A percentile compares a stretch with the other conserved stretches of the same genome.
Conservation (phyloP, 371 early-diverging fungal genomes). For the Dinochytrium kinnereticum region DNA sequence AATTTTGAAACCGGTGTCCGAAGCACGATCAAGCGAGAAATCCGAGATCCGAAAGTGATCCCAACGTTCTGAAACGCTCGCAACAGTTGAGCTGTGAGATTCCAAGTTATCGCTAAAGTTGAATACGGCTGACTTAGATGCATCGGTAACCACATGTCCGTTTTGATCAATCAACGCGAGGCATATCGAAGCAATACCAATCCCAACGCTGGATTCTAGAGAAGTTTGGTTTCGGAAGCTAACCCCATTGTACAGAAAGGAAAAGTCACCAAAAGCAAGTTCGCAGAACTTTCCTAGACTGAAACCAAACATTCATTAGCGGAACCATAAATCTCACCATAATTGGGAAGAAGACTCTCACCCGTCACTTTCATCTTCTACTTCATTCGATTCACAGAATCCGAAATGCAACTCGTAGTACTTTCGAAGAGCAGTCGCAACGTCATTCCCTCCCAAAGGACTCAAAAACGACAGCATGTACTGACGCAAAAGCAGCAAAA, state of each 20-base stretch:
- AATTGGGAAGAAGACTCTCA: no score
- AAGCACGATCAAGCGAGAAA: conserved; percentile 4
- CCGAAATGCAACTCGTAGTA: conserved; percentile 61
- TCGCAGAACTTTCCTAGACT: conserved; percentile 31
- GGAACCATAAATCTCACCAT: not conserved
- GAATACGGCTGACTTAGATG: conserved; percentile 11
- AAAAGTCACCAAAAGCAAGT: conserved; percentile 58
- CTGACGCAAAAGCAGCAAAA: conserved; percentile 71
- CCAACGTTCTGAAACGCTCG: not conserved
- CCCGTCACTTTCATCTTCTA: conserved; percentile 20
- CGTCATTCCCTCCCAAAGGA: conserved; percentile 63
- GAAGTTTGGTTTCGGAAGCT: conserved; percentile 53
- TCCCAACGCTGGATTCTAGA: conserved; percentile 70
- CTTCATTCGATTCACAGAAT: not conserved
- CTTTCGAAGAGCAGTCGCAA: conserved; percentile 53
- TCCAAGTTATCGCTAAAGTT: not conserved
- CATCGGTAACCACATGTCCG: conserved; percentile 32
- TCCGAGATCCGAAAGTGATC: conserved; percentile 12
- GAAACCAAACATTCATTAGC: not conserved
- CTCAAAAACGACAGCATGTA: conserved; percentile 60
- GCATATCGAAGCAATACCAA: conserved; percentile 74
- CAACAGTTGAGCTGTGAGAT: not conserved
- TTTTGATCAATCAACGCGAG: conserved; percentile 60
- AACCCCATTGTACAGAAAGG: conserved; percentile 67
- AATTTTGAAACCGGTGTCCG: conserved; percentile 47